Conservation (phyloP, 2,329 filamentous ascomycete species). For the Cytospora piceicola region DNA sequence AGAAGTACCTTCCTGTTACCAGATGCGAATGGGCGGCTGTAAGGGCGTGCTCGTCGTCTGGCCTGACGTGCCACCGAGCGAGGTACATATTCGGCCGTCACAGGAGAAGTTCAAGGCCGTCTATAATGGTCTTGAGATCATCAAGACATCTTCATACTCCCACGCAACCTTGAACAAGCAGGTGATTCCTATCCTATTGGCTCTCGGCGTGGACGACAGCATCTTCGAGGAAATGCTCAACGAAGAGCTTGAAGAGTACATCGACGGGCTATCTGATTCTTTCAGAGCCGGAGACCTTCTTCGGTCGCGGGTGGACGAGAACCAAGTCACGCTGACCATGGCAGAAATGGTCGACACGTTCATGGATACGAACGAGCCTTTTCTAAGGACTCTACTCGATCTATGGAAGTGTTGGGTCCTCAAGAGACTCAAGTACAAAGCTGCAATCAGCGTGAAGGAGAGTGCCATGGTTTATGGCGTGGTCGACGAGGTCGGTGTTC, state of each 20-base stretch:
- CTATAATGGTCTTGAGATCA: conserved; percentile 79
- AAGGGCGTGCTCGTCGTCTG: conserved; percentile 87
- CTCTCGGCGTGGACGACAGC: conserved; percentile 69
- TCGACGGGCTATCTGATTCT: conserved; percentile 70
- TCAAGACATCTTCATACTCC: conserved; percentile 76
- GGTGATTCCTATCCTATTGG: conserved; percentile 81
- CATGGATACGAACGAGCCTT: conserved; percentile 74
- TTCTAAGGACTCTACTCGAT: conserved; percentile 75
- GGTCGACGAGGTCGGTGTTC: conserved; percentile 78
- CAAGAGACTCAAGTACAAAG: conserved; percentile 90
- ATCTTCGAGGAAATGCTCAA: conserved; percentile 71
- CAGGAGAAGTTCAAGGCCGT: conserved; percentile 83
- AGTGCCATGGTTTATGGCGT: conserved; percentile 89
- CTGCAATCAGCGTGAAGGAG: conserved; percentile 77
- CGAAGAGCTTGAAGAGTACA: conserved; percentile 68
- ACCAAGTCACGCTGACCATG: conserved; percentile 75
- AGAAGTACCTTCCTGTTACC: conserved; percentile 76
- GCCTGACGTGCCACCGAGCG: conserved; percentile 65
- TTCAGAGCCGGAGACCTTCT: conserved; percentile 69
- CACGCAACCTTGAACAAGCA: conserved; percentile 86
- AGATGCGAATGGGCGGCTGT: conserved; percentile 89
- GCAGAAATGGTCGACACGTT: conserved; percentile 81
- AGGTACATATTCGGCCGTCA: conserved; percentile 79
- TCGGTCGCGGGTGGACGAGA: conserved; percentile 79
- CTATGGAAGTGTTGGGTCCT: conserved; percentile 90